A percentile compares a stretch with the other conserved stretches of the same genome.
These are phyloP conservation scores for Alloascoidea africana DNA, from an alignment of 805 yeast genomes.

Conservation along the genomic window DNA sequence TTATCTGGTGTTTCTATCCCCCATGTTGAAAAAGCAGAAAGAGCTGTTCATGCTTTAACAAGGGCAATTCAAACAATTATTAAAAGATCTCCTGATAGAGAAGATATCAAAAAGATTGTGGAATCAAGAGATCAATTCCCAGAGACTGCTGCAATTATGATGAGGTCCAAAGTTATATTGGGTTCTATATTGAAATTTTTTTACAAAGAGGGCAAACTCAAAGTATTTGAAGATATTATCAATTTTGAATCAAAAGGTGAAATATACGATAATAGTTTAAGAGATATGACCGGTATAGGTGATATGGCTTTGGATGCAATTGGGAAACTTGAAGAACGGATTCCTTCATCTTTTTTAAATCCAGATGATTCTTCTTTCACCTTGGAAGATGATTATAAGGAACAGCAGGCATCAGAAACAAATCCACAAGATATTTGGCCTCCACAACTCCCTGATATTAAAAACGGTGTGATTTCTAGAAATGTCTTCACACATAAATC, in stretches of 20 bases:
- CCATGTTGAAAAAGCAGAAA: conserved; percentile 25
- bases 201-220: conserved; percentile 30
- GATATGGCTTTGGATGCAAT: no score
- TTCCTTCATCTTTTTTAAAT: no score
- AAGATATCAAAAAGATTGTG: conserved; percentile 22
- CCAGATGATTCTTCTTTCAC: no score
- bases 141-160: conserved; percentile 32
- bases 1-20: no score
- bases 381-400: no score
- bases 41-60: conserved; percentile 36
- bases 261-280: no score
- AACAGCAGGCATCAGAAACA: no score
- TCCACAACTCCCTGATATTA: conserved; percentile 59
- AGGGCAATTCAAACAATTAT: conserved; percentile 34
- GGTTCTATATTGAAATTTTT: conserved; percentile 46
- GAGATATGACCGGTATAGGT: no score
- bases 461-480: conserved; percentile 39
- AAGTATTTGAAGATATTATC: conserved; percentile 44
- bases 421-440: no score
- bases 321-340: no score
- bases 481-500: conserved; percentile 79
- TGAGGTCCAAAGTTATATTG: conserved; percentile 38
- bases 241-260: no score
- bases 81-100: conserved; percentile 38
- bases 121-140: conserved; percentile 17